Evolutionary conservation across 2,329 filamentous ascomycete species (phyloP), one percentile per base, ranked within the genome.

Genomic region (Hortaea sp.): DNA sequence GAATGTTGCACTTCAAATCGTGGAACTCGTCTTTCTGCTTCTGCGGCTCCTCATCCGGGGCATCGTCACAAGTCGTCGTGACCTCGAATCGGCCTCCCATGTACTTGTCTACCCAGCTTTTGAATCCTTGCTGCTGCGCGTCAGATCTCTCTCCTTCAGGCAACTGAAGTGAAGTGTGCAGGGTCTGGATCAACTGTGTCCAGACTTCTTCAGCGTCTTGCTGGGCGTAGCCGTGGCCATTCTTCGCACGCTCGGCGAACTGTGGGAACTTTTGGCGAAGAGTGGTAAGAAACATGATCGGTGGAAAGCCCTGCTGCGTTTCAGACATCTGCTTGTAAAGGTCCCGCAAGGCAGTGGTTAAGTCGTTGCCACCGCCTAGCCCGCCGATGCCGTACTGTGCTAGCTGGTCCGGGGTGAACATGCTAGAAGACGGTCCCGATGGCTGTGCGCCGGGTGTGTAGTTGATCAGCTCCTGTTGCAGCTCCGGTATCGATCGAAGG

Each of bases 161-260:
- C 53, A 85, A 67, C 62, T 80, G 82, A 43, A 97, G 70, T 62
- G 86, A 90, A 59, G 85, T 78, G 51, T 84, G 81, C 34, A 98
- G 70, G 60, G 90, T 85, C 39, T 84, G 81, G 5, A 98, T 71
- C 51, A 98, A 94, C 63, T 97, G 90, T 13, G 90, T 92, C 88
- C 90, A 98, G 41, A 90, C 92, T 67, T 98, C 92, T 66, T 98
- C 92, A 1, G 92, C 92, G 70, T 98, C 92, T 68, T 98, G 92
- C 68, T 98, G 92, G n/a, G 92, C 89, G 62, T 84, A 97, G 5
- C 86, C 88, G 48, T 83, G 75, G 20, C 87, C 85, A 30, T 83
- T 82, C 64, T 86, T 89, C 46, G 88, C 80, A 60, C 80, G 84
- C 69, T 98, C 88, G 7, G 88, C 88, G 63, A 98, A 98, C 63